Evolutionary conservation across 2,329 filamentous ascomycete genomes (phyloP), one percentile per base, ranked within the genome.

Genomic region (Aspergillus proliferans): DNA sequence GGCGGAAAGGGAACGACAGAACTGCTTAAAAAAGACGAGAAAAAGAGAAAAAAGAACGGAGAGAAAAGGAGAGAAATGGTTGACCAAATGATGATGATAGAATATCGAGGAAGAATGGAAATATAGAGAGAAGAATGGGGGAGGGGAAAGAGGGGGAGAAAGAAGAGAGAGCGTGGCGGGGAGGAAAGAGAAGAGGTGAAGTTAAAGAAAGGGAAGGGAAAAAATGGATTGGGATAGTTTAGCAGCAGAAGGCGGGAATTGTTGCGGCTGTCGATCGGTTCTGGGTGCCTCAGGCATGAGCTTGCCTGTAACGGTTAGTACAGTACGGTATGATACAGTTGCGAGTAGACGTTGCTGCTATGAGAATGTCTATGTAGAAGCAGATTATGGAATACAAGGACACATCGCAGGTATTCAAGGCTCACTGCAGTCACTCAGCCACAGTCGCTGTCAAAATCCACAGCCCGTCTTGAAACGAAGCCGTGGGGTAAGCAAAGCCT

Each of bases 231-330:
- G 52, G 50, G 51, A 51, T 30, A 30, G 26, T 30, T 49, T 56
- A 49, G 55, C 53, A 52, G 49, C 50, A 53, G 49, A 50, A 50
- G 50, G 49, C 50, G 51, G 54, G 52, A 56, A 56, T 53, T 52
- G 50, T 15, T 39, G n/a, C 19, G 36, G 36, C 36, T 39, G 36
- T 39, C 36, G 36, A 43, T 19, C 41, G 41, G 26, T 15, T 9
- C 12, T 44, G 7, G 18, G 7, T 47, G 26, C 36, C 41, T 38
- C 22, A 38, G 33, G 28, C 22, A 28, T n/a, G 4, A 2, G 19
- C 3, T 24, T 41, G 1, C 18, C 19, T 41, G 8, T 41, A 18
- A 18, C 3, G n/a, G n/a, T 36, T 6, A n/a, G 34, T 36, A 36
- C 15, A 18, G 12, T 40, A 40, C 38, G 15, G 38, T 22, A 40